Conservation (phyloP, 805 yeast genomes). For the Candida palmyrensis region DNA sequence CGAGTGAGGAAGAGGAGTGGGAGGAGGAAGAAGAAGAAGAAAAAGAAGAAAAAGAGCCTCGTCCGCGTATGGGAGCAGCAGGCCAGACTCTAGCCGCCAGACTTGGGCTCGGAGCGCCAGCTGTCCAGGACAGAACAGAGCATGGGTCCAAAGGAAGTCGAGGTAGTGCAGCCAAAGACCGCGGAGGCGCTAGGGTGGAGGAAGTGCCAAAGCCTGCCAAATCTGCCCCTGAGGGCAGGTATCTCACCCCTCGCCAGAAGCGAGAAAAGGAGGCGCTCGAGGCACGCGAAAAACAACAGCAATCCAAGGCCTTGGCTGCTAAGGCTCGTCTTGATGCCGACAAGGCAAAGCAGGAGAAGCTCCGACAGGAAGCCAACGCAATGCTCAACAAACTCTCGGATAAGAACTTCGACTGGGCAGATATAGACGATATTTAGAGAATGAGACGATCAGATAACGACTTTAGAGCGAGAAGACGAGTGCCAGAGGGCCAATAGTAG, state of each 20-base stretch:
- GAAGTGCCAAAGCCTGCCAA: conserved; percentile 1
- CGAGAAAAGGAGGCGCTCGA: conserved; percentile 2
- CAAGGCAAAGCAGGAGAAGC: conserved; percentile 12
- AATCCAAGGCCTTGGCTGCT: no score
- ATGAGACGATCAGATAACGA: no score
- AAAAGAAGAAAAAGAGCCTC: conserved; percentile 9
- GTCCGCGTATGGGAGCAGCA: conserved; percentile 25
- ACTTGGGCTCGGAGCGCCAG: conserved; percentile 12
- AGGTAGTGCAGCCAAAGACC: no score
- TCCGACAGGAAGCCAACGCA: conserved; percentile 20
- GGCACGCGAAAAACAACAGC: no score
- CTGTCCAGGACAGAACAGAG: no score
- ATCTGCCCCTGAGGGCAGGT: no score
- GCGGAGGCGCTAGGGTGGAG: no score
- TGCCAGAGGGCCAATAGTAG: no score
- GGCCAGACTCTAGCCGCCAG: conserved; percentile 29
- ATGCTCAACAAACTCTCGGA: conserved; percentile 24
- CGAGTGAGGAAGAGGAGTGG: no score
- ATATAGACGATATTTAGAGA: conserved; percentile 28
- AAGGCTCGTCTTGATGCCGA: background rate
- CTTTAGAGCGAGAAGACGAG: background rate
- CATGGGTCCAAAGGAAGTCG: no score
- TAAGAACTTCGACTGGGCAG: conserved; percentile 28
- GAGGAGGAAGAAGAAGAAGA: conserved; percentile 6
- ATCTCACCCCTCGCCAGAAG: conserved; percentile 3